Evolutionary conservation across 331 rosid species (phyloP).

Genomic region (Acacia pycnantha): DNA sequence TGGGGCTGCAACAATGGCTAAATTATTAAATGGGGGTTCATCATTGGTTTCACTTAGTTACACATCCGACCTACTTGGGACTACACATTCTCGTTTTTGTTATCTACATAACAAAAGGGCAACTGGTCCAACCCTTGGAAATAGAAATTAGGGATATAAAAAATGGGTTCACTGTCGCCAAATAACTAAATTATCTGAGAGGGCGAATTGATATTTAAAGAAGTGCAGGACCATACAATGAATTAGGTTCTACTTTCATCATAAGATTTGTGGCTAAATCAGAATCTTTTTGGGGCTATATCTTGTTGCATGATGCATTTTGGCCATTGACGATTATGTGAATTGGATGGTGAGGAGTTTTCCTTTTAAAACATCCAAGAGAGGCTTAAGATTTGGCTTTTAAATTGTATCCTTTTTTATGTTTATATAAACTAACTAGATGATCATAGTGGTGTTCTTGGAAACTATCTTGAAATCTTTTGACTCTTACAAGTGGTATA

Average conservation of each 20-base stretch:
- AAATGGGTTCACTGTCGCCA: not conserved
- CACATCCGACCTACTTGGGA: not conserved
- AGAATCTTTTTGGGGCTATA: slow-evolving; percentile 3
- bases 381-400: not conserved
- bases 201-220: slow-evolving; percentile 19
- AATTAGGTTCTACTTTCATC: slow-evolving; percentile 7
- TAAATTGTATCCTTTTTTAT: slow-evolving; percentile 12
- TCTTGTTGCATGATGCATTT: slow-evolving; percentile 10
- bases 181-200: not conserved
- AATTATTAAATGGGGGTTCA: not conserved
- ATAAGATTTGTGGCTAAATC: not conserved
- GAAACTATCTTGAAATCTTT: not conserved
- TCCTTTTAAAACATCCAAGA: slow-evolving; percentile 7
- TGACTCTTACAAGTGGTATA: slow-evolving; percentile 21
- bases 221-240: not conserved
- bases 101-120: not conserved
- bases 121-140: not conserved
- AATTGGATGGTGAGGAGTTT: not conserved
- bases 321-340: not conserved
- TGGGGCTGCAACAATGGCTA: not conserved
- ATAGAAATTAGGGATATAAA: not conserved
- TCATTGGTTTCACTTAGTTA: not conserved
- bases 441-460: slow-evolving; percentile 9
- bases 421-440: not conserved
- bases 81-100: not conserved